Percentiles rank a stretch among this genome's conserved stretches.
Evolutionary conservation across 2,329 filamentous ascomycete species (phyloP).

Genomic region (Verticillium dahliae): DNA sequence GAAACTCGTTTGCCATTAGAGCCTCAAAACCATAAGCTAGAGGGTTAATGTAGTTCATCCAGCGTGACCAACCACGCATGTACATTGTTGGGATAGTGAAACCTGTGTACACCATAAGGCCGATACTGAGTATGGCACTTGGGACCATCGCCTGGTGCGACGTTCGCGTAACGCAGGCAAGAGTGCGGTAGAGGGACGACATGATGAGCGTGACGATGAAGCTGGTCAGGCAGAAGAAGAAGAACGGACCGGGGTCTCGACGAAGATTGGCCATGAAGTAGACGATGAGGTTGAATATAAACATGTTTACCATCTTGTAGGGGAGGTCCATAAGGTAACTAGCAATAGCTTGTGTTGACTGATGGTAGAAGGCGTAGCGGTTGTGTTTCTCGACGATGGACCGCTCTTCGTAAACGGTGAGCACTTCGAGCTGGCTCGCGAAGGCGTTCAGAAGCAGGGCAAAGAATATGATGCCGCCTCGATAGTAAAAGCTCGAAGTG

Average conservation of each 20-base stretch:
- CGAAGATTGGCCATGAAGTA: conserved; percentile 63
- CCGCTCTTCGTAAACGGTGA: conserved; percentile 16
- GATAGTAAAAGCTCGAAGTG: conserved; percentile 48
- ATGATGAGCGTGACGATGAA: conserved; percentile 24
- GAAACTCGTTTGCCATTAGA: conserved; percentile 59
- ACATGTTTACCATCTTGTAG: conserved; percentile 32
- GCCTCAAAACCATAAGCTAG: conserved; percentile 57
- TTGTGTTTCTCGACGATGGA: conserved; percentile 18
- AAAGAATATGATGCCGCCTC: conserved; percentile 18
- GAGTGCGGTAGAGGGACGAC: conserved; percentile 18
- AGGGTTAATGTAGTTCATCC: conserved; percentile 49
- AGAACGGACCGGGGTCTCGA: conserved; percentile 52
- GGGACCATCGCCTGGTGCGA: conserved; percentile 37
- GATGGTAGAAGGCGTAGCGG: conserved; percentile 23
- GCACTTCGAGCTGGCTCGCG: conserved; percentile 14
- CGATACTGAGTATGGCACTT: conserved; percentile 41
- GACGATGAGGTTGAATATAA: conserved; percentile 41
- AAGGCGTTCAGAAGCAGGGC: conserved; percentile 23
- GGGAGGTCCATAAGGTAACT: conserved; percentile 52
- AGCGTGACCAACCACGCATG: conserved; percentile 37
- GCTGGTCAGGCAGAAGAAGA: conserved; percentile 43
- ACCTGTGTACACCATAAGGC: conserved; percentile 41
- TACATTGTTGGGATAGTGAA: conserved; percentile 30
- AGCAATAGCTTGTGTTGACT: conserved; percentile 27
- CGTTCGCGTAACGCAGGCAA: conserved; percentile 15